A percentile compares a stretch with the other conserved stretches of the same genome.
Conservation (phyloP, 805 yeast genomes). For the Yamadazyma philogaea region DNA sequence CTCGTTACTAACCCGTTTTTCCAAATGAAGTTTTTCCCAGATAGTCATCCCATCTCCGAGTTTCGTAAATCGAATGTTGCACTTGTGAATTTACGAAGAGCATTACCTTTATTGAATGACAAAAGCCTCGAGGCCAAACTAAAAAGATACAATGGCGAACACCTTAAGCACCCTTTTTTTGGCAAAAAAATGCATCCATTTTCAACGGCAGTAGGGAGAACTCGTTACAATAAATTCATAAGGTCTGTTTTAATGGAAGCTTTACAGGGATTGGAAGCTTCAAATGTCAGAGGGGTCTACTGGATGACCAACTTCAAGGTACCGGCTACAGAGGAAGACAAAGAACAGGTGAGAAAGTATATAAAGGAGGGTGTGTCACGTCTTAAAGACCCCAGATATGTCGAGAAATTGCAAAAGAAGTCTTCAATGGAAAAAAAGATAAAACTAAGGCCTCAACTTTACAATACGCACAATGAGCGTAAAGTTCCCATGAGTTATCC, state of each 20-base stretch:
- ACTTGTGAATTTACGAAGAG: constrained; percentile 29
- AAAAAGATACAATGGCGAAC: constrained; percentile 28
- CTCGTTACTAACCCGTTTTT: constrained; percentile 18
- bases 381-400: background rate
- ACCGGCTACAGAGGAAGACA: constrained; percentile 22
- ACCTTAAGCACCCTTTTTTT: constrained; percentile 4
- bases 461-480: constrained; percentile 11
- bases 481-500: constrained; percentile 17
- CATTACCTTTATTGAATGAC: constrained; percentile 28
- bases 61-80: constrained; percentile 39
- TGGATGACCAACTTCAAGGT: constrained; percentile 18
- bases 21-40: constrained; percentile 28
- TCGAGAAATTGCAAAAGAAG: background rate
- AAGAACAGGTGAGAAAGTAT: background rate
- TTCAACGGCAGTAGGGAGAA: constrained; percentile 32
- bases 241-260: constrained; percentile 18
- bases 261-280: constrained; percentile 7
- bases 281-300: constrained; percentile 24
- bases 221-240: constrained; percentile 22
- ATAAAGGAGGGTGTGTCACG: constrained; percentile 1
- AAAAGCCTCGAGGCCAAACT: constrained; percentile 19
- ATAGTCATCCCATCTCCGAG: constrained; percentile 22
- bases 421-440: background rate
- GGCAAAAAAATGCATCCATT: constrained; percentile 24
- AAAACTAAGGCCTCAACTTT: background rate